phyloP scores from a whole-genome alignment of 73 alveolate species.

The Urostyla sp. region DNA sequence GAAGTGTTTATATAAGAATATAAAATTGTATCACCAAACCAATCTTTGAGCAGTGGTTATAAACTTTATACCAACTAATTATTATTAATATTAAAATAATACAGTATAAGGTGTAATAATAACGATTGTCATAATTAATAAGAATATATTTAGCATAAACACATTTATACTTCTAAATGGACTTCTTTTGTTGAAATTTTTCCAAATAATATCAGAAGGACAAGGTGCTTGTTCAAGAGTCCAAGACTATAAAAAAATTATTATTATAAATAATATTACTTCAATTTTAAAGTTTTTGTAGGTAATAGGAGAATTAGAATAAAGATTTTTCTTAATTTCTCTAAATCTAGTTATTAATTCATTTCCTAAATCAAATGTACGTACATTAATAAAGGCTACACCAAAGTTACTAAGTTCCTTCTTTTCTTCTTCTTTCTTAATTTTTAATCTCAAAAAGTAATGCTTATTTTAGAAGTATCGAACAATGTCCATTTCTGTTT shows the following conservation, averaged over 20 bases:
- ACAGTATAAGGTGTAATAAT: constrained; percentile 70
- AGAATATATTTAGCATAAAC: constrained; percentile 63
- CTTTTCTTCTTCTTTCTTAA: constrained; percentile 13
- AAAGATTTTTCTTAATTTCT: constrained; percentile 4
- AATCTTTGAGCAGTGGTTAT: constrained; percentile 70
- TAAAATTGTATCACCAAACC: not conserved
- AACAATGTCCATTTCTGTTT: too few species aligned
- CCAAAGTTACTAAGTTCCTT: constrained; percentile 22
- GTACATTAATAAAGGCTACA: constrained; percentile 32
- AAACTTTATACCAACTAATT: constrained; percentile 69
- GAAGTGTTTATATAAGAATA: not conserved
- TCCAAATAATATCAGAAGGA: constrained; percentile 92
- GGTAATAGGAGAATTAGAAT: not conserved
- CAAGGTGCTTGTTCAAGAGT: constrained; percentile 81
- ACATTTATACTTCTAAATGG: constrained; percentile 72
- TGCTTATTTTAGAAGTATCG: too few species aligned
- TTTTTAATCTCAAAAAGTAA: too few species aligned
- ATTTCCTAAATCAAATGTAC: not conserved
- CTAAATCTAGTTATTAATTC: not conserved
- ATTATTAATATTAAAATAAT: not conserved
- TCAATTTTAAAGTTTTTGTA: not conserved
- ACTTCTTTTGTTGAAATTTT: constrained; percentile 78
- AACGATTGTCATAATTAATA: constrained; percentile 70
- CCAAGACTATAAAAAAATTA: constrained; percentile 63
- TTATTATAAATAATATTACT: not conserved